phyloP scores from a whole-genome alignment of 2,329 filamentous ascomycete species.

The Ceratocystis lukuohia region DNA sequence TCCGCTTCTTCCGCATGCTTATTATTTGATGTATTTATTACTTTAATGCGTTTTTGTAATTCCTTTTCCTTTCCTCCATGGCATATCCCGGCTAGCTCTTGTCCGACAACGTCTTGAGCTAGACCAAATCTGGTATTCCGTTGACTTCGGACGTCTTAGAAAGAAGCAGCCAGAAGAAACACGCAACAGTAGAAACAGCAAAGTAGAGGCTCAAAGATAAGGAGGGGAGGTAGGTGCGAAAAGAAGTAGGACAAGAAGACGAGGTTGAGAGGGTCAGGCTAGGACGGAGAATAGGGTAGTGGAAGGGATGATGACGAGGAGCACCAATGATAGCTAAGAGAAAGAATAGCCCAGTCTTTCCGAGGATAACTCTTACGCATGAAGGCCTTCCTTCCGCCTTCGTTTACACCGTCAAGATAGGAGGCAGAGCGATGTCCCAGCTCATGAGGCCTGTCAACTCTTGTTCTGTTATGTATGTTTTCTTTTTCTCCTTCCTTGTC shows the following conservation, averaged over 20 bases:
- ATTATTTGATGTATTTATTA: background rate
- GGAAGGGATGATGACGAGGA: too few relatives aligned
- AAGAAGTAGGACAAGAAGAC: background rate
- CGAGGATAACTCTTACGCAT: too few relatives aligned
- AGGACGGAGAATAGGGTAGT: too few relatives aligned
- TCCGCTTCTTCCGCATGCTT: background rate
- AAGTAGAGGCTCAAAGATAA: background rate
- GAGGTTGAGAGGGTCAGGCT: too few relatives aligned
- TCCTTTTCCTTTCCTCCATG: background rate
- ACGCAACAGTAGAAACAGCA: background rate
- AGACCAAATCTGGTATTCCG: background rate
- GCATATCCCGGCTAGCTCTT: background rate
- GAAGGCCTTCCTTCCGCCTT: too few relatives aligned
- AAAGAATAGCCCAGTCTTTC: too few relatives aligned
- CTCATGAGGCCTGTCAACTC: too few relatives aligned
- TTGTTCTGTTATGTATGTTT: too few relatives aligned
- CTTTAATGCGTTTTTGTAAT: background rate
- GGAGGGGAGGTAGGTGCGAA: background rate
- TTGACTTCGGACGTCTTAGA: background rate
- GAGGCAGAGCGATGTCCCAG: too few relatives aligned
- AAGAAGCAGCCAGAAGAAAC: background rate
- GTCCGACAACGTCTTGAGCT: conserved; percentile 1
- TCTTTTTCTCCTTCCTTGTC: too few relatives aligned
- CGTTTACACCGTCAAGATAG: too few relatives aligned
- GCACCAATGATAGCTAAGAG: too few relatives aligned